Base-by-base conservation (phyloP, 106 monocot genomes). In the Acorus gramineus region DNA sequence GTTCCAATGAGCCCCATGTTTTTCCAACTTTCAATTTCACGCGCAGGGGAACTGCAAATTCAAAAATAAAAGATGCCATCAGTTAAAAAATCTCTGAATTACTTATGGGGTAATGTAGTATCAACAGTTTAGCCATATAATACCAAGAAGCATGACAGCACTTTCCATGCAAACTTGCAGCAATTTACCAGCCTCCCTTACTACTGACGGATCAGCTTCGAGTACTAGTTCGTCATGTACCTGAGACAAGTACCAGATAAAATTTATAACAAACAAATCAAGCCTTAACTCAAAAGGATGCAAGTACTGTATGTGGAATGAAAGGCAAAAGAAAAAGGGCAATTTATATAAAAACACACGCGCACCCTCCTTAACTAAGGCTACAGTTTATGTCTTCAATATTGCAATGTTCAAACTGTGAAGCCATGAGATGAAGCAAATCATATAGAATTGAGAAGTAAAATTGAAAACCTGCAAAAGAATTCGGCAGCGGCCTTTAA, bases 201-300 rank as follows among this genome's bases (percentile, higher is more conserved):
- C 52, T 3, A 89, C 42, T 54, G 56, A 56, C 10, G 92, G 83
- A 67, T 88, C 83, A 65, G 79, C 83, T 88, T 98, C 98, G 43
- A 92, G 63, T 11, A 98, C 83, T 72, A 98, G 47, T 71, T 98
- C 98, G 78, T 98, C 98, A 72, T 98, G 98, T 49, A 98, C 98
- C 96, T 90, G 8, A 14, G 8, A 28, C 1, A 7, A 66, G 7
- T 6, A 14, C 60, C 49, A 61, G 44, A 28, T 28, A 28, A 28
- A 28, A 28, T 28, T 28, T 28, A 28, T 4, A 70, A 52, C 52
- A 50, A 52, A 44, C 48, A 61, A 8, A 47, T 58, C n/a, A 69
- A 28, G 8, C 28, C 28, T 28, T 28, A 28, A 28, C 28, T 28
- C 28, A 28, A 28, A 28, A 28, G 28, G 28, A 28, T 28, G 28